These are phyloP conservation scores for Sclerotiophoma versabilis DNA, from an alignment of 2,329 filamentous ascomycete genomes.

Conservation along the genomic window DNA sequence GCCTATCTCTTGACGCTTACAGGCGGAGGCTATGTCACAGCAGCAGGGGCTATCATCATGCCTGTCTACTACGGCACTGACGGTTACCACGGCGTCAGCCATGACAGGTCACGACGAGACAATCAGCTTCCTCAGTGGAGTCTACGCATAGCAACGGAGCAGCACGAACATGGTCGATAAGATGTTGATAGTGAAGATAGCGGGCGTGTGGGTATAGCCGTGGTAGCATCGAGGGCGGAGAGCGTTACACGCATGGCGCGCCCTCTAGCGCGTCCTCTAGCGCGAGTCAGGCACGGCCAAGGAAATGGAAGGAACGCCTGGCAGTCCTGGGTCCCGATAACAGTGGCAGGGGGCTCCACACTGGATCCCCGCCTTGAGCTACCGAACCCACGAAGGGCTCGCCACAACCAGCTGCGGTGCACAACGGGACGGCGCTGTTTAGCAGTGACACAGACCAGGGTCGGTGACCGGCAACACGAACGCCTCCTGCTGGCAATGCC, in stretches of 20 bases:
- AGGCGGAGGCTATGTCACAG: constrained; percentile 33
- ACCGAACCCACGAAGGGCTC: background rate
- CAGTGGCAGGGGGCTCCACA: constrained; percentile 1
- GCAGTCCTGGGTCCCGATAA: constrained; percentile 6
- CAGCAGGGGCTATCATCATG: constrained; percentile 30
- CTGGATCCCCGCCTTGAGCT: constrained; percentile 9
- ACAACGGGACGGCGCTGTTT: constrained; percentile 7
- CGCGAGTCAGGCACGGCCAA: constrained; percentile 22
- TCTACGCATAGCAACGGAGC: constrained; percentile 6
- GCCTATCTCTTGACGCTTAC: constrained; percentile 31
- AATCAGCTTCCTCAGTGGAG: background rate
- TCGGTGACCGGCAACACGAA: background rate
- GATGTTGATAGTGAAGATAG: constrained; percentile 16
- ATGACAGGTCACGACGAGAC: constrained; percentile 10
- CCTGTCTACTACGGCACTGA: constrained; percentile 5
- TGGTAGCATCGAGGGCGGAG: constrained; percentile 39
- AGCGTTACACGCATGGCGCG: constrained; percentile 38
- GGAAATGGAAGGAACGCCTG: constrained; percentile 15
- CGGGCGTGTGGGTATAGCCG: constrained; percentile 17
- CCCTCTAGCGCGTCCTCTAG: constrained; percentile 19
- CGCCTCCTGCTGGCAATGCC: constrained; percentile 3
- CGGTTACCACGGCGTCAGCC: constrained; percentile 8
- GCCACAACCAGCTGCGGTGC: constrained; percentile 10
- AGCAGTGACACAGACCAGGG: constrained; percentile 1
- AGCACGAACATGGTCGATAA: constrained; percentile 8